Evolutionary conservation across 371 early-diverging fungal species (phyloP), one percentile per base, ranked within the genome.

Genomic region (Circinella umbellata): DNA sequence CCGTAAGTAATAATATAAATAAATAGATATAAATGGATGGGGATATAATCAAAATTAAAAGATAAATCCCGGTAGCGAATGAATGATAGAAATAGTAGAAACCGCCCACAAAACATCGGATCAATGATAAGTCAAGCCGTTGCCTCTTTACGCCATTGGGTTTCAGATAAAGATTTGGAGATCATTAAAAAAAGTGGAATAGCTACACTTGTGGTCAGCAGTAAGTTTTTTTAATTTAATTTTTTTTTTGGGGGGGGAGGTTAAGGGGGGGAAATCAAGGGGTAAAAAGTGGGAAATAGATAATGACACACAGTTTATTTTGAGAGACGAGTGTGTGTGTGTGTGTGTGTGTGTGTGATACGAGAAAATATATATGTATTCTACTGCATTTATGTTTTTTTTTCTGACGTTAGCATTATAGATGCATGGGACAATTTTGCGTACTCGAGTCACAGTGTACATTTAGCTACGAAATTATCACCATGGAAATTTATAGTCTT

Each of bases 371-470:
- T 9, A 42, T 9, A 42, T 6, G 3, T 42, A 9, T 9, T 42
- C 11, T 42, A 11, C 11, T 42, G 42, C 11, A 9, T 42, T 42
- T 6, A 9, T 42, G 42, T 51, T 13, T 51, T 13, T 17, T 57
- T 18, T 57, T 48, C 48, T 51, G 46, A 49, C 47, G 48, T 37
- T 53, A 49, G 37, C 65, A 27, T 27, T 27, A 27, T 27, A 54
- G 76, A 73, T 67, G 36, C 67, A 0, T 76, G 73, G 73, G 76
- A 76, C 59, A 76, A 76, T 47, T 76, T 73, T 62, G 70, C 70
- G 0, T 69, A 76, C 61, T 38, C 63, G 27, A 66, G 69, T 36
- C 68, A 73, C 47, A 76, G 76, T 63, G 53, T 65, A 7, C 68
- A 72, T 61, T 67, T 76, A 4, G n/a, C 54, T 34, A 68, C 70